phyloP scores from a whole-genome alignment of 768 basidiomycete genomes.

The Tulasnella sp. region DNA sequence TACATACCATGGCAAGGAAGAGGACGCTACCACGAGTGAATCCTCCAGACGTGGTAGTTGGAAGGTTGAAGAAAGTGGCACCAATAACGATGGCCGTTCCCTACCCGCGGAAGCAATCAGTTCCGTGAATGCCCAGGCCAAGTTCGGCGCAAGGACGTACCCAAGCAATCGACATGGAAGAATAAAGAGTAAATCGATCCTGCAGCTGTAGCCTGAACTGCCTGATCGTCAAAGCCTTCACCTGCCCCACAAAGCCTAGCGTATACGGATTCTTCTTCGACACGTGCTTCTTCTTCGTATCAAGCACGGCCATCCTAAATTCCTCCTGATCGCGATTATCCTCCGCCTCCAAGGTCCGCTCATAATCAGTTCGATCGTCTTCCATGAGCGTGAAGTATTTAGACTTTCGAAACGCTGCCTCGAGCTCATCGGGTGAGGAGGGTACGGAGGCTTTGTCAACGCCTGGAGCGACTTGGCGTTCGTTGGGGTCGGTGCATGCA shows the following conservation, averaged over 20 bases:
- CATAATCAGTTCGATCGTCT: conserved; percentile 46
- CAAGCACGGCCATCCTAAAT: conserved; percentile 64
- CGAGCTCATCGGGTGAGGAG: conserved; percentile 56
- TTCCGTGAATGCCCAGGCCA: background rate
- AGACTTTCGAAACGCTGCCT: conserved; percentile 48
- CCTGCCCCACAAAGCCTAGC: conserved; percentile 64
- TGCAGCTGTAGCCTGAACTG: conserved; percentile 68
- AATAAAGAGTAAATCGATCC: conserved; percentile 57
- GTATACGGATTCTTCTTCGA: conserved; percentile 76
- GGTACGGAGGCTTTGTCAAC: conserved; percentile 50
- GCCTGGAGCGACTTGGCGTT: conserved; percentile 65
- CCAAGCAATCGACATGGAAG: conserved; percentile 52
- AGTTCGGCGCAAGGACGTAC: conserved; percentile 32
- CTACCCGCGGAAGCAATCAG: conserved; percentile 25
- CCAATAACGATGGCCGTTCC: conserved; percentile 57
- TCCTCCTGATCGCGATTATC: conserved; percentile 41
- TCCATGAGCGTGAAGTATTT: conserved; percentile 35
- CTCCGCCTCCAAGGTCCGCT: conserved; percentile 54
- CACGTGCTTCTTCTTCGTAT: conserved; percentile 69
- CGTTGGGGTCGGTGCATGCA: conserved; percentile 59
- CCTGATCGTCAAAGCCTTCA: conserved; percentile 54
- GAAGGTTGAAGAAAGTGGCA: conserved; percentile 62
- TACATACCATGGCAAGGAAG: conserved; percentile 40
- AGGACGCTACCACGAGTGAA: conserved; percentile 83
- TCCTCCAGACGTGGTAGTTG: conserved; percentile 62